Evolutionary conservation across 2,329 filamentous ascomycete species (phyloP), one percentile per base, ranked within the genome.

Genomic region (Pseudogymnoascus sp.): DNA sequence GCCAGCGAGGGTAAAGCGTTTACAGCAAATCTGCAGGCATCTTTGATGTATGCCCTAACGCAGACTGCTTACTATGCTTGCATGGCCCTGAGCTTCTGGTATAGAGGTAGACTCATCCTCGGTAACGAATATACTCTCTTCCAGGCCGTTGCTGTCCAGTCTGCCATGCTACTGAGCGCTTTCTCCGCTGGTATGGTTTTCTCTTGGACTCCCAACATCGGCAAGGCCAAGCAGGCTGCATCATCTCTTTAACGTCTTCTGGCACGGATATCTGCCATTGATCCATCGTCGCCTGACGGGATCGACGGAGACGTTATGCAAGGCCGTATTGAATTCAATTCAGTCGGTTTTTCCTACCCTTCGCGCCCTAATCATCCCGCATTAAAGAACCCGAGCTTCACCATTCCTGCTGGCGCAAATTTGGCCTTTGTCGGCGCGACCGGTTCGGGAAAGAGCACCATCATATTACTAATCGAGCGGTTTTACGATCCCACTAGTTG

Each of bases 161-260:
- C 88, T 6, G 82, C 88, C 4, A 82, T 93, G 68, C 80, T 93
- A 1, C 84, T 91, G 42, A 88, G 85, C 64, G 88, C 89, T 0
- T 86, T 89, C 72, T 79, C 88, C 4, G 90, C 87, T 79, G 86
- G 88, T 13, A 86, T 90, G 69, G 85, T 91, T 74, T 91, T 92
- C 21, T 17, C 29, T 11, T 17, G 26, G 26, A 61, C n/a, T 29
- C 21, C 40, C 74, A 62, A 78, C 64, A 78, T 85, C 63, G 83
- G 81, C 56, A 83, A 82, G 69, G 80, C 77, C 2, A 75, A 75
- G 19, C 75, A 76, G 7, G 76, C 78, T 3, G 79, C 78, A 31
- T 82, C 82, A 66, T 82, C 82, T 70, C 77, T 81, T 61, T 75
- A 80, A 68, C 79, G 78, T 79, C 74, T 82, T 21, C 70, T 72